Base-by-base conservation (phyloP, 2,329 filamentous ascomycete species). In the Diaporthe humulicola region DNA sequence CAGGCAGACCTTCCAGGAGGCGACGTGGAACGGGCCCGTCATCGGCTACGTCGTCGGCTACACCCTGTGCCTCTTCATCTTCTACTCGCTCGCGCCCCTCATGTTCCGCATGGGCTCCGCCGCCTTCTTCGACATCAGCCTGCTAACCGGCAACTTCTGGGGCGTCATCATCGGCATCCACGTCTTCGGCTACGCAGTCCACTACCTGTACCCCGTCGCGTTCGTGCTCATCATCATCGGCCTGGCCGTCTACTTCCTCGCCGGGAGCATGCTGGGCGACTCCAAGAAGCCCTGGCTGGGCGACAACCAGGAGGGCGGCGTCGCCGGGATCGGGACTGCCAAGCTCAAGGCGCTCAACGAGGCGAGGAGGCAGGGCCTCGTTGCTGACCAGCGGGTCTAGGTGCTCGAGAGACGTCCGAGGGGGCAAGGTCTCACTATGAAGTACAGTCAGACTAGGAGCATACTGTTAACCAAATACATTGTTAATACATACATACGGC, bases 121-220 rank as follows among this genome's bases (percentile, higher is more conserved):
- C 3, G 96, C 96, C 28, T 98, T 99, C 86, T 97, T 98, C 88
- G 98, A 99, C 84, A 98, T 98, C 80, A 96, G 94, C 10, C 87
- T 99, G 78, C 88, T 99, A 75, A 98, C 97, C 2, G 95, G 93
- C 79, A 98, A 98, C 85, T 98, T 98, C 86, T 99, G 97, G 97
- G 96, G 95, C 78, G 93, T 98, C 76, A 93, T 97, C 78, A 96
- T 99, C 79, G 97, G 97, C 67, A 91, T 97, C 78, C 90, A 93
- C 82, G 94, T 98, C 66, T 98, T 99, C 81, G 91, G 93, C 58
- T 90, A 94, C 79, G 85, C 85, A 54, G 91, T 99, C 74, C 94
- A 98, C 85, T 98, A 91, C 88, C 89, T 98, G 85, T 99, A 99
- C 85, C 96, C 97, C 7, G 94, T 98, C 81, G 96, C 97, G 17